Evolutionary conservation across 805 yeast species (phyloP), one percentile per base, ranked within the genome.

Genomic region (Schwanniomyces vanrijiae): DNA sequence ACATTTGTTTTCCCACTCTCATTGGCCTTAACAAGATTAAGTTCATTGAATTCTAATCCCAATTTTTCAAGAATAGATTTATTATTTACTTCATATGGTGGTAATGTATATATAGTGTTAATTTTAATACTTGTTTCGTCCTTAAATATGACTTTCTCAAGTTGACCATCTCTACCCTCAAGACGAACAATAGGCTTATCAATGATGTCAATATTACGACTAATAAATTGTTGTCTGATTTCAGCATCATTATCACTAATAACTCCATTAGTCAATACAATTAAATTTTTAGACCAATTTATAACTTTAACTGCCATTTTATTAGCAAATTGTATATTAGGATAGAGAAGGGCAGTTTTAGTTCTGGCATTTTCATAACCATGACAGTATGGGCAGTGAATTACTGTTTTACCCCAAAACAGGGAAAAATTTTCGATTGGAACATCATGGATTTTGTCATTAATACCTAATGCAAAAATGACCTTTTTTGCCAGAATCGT

Each of bases 351-450:
- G 8, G 51, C 56, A 9, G 53, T 50, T 21, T 34, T 46, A 20
- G 29, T 29, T 7, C 44, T 40, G 19, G 47, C 41, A 21, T 40
- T 39, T 35, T 55, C 58, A 25, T 37, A 44, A 1, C 56, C 56
- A 38, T 55, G 58, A 24, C 58, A 53, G 37, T 41, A 50, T 1
- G 53, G 50, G 38, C 53, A 50, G n/a, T 40, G 48, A 11, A 47
- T 40, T 31, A 46, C 42, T 19, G 52, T 34, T 11, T 49, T 44
- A 11, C 59, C 59, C 59, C 59, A 55, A 44, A 43, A 53, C 14
- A 47, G 26, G 5, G 46, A 44, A 8, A 53, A 29, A 34, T 43
- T 45, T 35, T 47, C 40, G 21, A 53, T 48, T 7, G 37, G 22
- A 7, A 41, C 25, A 5, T 46, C 34, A 5, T 44, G 46, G 16